Conservation (phyloP, 1,139 yeast genomes). For the Yamadazyma sp. region DNA sequence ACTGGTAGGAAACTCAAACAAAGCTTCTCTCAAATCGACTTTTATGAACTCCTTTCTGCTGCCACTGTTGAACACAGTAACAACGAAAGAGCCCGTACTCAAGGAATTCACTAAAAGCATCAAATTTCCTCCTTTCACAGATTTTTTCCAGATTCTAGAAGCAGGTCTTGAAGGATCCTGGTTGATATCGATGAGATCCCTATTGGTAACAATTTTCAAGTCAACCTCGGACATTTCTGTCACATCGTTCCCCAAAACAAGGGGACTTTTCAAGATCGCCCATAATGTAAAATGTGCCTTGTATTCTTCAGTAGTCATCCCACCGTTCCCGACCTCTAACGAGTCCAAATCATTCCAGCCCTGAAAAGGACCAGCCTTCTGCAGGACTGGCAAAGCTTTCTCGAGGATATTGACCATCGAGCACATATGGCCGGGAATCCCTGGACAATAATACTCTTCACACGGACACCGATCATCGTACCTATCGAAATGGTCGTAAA, state of each 20-base stretch:
- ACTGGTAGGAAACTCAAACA: constrained; percentile 12
- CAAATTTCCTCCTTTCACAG: constrained; percentile 8
- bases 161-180: constrained; percentile 22
- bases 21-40: constrained; percentile 19
- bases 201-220: constrained; percentile 18
- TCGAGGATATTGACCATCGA: constrained; percentile 22
- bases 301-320: constrained; percentile 22
- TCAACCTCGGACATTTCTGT: constrained; percentile 17
- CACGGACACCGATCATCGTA: constrained; percentile 26
- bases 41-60: constrained; percentile 10
- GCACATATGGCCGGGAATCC: constrained; percentile 21
- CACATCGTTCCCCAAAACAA: constrained; percentile 25
- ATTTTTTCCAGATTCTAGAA: constrained; percentile 18
- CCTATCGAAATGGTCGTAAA: constrained; percentile 19
- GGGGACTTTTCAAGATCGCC: constrained; percentile 25
- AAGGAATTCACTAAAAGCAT: constrained; percentile 19
- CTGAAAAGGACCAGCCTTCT: constrained; percentile 19
- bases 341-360: constrained; percentile 28
- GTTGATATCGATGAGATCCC: constrained; percentile 21
- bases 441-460: constrained; percentile 19
- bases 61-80: constrained; percentile 22
- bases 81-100: constrained; percentile 18
- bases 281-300: constrained; percentile 25
- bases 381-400: constrained; percentile 22
- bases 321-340: constrained; percentile 29